phyloP scores from a whole-genome alignment of 2,329 filamentous ascomycete genomes.

The Gyromitra esculenta region DNA sequence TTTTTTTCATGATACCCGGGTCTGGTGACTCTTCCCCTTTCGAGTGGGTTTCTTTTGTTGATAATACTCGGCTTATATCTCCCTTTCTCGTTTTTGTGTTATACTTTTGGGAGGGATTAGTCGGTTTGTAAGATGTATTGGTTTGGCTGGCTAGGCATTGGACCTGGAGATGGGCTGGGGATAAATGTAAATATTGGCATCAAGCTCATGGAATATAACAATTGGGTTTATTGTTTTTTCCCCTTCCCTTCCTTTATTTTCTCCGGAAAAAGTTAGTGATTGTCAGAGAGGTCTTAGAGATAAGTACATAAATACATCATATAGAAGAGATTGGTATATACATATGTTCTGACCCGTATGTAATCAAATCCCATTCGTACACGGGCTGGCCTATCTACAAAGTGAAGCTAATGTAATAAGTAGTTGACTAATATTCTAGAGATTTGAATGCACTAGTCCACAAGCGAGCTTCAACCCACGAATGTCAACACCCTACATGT shows the following conservation, averaged over 20 bases:
- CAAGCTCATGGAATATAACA: background rate
- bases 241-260: background rate
- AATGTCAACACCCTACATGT: too few species aligned
- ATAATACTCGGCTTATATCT: constrained; percentile 21
- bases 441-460: too few species aligned
- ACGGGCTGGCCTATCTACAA: too few species aligned
- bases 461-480: too few species aligned
- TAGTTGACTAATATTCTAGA: too few species aligned
- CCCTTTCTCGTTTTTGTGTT: constrained; percentile 18
- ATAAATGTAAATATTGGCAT: background rate
- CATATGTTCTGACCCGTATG: too few species aligned
- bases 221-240: background rate
- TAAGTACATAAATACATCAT: background rate
- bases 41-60: constrained; percentile 22
- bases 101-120: background rate
- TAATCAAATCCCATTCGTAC: too few species aligned
- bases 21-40: constrained; percentile 5
- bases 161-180: background rate
- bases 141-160: background rate
- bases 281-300: background rate
- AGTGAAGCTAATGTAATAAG: too few species aligned
- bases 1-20: constrained; percentile 31
- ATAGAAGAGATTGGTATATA: background rate
- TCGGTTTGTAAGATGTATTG: constrained; percentile 20
- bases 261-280: constrained; percentile 1